Evolutionary conservation across 1,284 basidiomycete species (phyloP), one percentile per base, ranked within the genome.

Genomic region (Salmacisia buchloeana): DNA sequence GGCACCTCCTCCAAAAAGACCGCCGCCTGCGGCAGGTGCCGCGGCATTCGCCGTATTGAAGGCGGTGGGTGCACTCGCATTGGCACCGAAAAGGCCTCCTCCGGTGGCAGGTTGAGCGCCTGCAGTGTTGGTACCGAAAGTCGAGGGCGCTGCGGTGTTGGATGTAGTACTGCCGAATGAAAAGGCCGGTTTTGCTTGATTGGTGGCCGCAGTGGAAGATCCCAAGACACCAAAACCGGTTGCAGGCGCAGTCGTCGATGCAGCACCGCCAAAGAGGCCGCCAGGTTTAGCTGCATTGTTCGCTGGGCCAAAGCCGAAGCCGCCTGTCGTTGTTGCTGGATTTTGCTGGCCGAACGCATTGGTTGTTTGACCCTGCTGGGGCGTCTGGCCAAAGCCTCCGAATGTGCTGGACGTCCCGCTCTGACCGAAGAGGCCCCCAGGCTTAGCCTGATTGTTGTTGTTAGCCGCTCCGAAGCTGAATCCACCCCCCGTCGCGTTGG

Each of bases 351-450:
- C 69, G 41, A 73, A 69, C 46, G 66, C 61, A 61, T 68, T 67
- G 60, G 63, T 63, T 5, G 67, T 65, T 23, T 46, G 45, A 46
- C 45, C 45, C n/a, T 39, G 36, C 10, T 57, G 31, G 38, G 63
- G 54, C 38, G 60, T 59, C n/a, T 69, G 61, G 25, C 69, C 71
- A 36, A 70, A 71, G 38, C 70, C 70, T 21, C 64, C 68, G 27
- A 59, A 43, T 15, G 46, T 52, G 46, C 29, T 52, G 23, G 46
- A 27, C 23, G 43, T 21, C 60, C 75, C 69, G 45, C 73, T 66
- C 15, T 66, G 67, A 31, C 81, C 80, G 58, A 83, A 82, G 49
- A 82, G 62, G 35, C 81, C 79, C 27, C 71, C 72, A 41, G 66
- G 69, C 31, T 58, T 41, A 68, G 72, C 65, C 71, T 3, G 71